phyloP scores from a whole-genome alignment of 2,329 filamentous ascomycete species.

The Trichoderma brevicompactum region DNA sequence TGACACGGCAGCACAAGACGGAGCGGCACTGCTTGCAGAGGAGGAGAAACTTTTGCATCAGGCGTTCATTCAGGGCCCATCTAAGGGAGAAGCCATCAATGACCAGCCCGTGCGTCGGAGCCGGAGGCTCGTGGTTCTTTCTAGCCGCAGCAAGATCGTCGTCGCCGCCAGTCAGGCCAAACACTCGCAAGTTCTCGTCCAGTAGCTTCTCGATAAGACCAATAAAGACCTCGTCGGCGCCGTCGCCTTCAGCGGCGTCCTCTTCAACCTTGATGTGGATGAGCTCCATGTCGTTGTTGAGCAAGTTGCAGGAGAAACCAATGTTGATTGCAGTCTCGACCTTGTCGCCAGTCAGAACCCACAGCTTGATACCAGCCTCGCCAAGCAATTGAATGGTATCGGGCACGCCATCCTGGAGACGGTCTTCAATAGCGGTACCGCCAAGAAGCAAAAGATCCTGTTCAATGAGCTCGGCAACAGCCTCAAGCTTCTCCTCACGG shows the following conservation, averaged over 20 bases:
- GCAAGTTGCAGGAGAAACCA: slow-evolving; percentile 95
- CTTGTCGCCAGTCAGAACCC: slow-evolving; percentile 98
- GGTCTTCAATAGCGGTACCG: slow-evolving; percentile 96
- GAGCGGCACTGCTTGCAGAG: slow-evolving; percentile 97
- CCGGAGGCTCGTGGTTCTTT: slow-evolving; percentile 83
- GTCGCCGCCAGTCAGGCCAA: slow-evolving; percentile 81
- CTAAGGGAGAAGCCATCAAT: slow-evolving; percentile 95
- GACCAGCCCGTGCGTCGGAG: slow-evolving; percentile 86
- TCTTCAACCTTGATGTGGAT: slow-evolving; percentile 87
- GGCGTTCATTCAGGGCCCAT: slow-evolving; percentile 76
- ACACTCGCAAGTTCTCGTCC: slow-evolving; percentile 71
- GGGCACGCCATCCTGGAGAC: slow-evolving; percentile 93
- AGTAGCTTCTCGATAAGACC: slow-evolving; percentile 70
- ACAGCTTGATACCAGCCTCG: slow-evolving; percentile 94
- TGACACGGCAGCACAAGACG: slow-evolving; percentile 96
- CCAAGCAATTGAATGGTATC: slow-evolving; percentile 92
- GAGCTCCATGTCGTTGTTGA: slow-evolving; percentile 97
- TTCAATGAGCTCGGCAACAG: slow-evolving; percentile 87
- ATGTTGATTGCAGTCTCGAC: slow-evolving; percentile 99
- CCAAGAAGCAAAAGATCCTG: slow-evolving; percentile 85
- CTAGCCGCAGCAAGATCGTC: slow-evolving; percentile 80
- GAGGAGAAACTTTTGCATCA: slow-evolving; percentile 91
- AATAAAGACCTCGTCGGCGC: slow-evolving; percentile 54
- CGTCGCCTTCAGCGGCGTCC: slow-evolving; percentile 59
- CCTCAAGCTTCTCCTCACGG: slow-evolving; percentile 91